Conservation (phyloP, 1,284 basidiomycete species). For the Mycena citricolor region DNA sequence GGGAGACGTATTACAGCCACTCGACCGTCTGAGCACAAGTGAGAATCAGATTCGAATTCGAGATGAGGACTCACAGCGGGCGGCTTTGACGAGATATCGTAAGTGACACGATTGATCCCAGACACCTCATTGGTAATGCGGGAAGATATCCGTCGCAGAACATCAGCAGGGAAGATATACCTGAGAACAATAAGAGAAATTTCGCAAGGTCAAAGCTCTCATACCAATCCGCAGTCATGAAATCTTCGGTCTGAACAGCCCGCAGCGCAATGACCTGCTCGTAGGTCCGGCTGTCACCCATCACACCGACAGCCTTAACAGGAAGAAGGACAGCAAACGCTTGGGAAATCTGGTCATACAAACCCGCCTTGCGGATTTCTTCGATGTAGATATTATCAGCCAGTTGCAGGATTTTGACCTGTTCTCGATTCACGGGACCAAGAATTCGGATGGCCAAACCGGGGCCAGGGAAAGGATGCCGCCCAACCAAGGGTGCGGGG, state of each 20-base stretch:
- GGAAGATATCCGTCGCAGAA: slow-evolving; percentile 90
- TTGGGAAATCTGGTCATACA: slow-evolving; percentile 95
- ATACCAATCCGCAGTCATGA: slow-evolving; percentile 97
- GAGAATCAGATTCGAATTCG: no score
- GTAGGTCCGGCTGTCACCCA: slow-evolving; percentile 96
- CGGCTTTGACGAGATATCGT: slow-evolving; percentile 98
- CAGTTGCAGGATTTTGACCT: slow-evolving; percentile 92
- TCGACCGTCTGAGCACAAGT: no score
- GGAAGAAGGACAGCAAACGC: slow-evolving; percentile 98
- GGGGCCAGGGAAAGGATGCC: slow-evolving; percentile 99
- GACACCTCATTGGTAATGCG: slow-evolving; percentile 97
- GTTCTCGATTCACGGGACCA: slow-evolving; percentile 89
- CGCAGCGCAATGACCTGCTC: slow-evolving; percentile 94
- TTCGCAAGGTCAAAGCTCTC: slow-evolving; percentile 20
- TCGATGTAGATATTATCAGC: slow-evolving; percentile 98
- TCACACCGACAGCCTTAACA: slow-evolving; percentile 95
- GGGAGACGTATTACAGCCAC: no score
- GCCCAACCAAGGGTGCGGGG: slow-evolving; percentile 89
- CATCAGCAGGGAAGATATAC: slow-evolving; percentile 94
- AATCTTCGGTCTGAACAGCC: slow-evolving; percentile 92
- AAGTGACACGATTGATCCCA: slow-evolving; percentile 92
- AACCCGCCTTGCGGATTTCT: slow-evolving; percentile 89
- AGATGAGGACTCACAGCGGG: slow-evolving; percentile 84
- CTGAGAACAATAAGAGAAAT: slow-evolving; percentile 35
- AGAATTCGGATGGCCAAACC: slow-evolving; percentile 99